A percentile compares a stretch with the other conserved stretches of the same genome.
Conservation (phyloP, 2,329 filamentous ascomycete species). For the Penicillium hesseltinei region DNA sequence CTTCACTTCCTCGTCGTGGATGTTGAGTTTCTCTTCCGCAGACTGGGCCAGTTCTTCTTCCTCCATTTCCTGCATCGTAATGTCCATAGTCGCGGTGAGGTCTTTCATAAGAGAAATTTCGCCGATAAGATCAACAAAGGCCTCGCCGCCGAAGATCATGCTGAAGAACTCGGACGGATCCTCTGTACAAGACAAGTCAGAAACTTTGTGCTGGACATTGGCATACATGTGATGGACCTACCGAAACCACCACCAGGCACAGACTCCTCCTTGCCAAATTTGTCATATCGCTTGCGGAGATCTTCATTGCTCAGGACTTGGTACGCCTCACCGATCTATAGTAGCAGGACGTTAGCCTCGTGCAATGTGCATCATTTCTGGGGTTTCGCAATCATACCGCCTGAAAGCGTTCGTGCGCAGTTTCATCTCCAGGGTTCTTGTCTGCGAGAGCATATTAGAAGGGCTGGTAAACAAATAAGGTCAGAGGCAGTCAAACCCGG, state of each 20-base stretch:
- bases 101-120: slow-evolving; percentile 99
- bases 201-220: not conserved
- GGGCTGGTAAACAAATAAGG: not conserved
- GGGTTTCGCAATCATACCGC: slow-evolving; percentile 53
- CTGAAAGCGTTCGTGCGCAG: slow-evolving; percentile 92
- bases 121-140: slow-evolving; percentile 93
- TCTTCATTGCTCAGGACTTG: slow-evolving; percentile 82
- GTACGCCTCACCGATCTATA: slow-evolving; percentile 66
- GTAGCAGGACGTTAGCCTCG: slow-evolving; percentile 13
- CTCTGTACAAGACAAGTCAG: slow-evolving; percentile 45
- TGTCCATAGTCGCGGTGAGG: slow-evolving; percentile 96
- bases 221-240: slow-evolving; percentile 31
- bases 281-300: slow-evolving; percentile 89
- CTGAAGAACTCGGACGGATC: slow-evolving; percentile 97
- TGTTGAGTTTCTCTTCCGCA: slow-evolving; percentile 48
- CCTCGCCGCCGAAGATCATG: slow-evolving; percentile 96
- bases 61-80: slow-evolving; percentile 79
- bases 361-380: not conserved
- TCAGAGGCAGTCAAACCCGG: slow-evolving; percentile 57
- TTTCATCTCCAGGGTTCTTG: slow-evolving; percentile 96
- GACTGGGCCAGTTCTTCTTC: slow-evolving; percentile 62
- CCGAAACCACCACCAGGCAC: slow-evolving; percentile 89
- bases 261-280: slow-evolving; percentile 92
- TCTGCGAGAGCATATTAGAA: slow-evolving; percentile 53
- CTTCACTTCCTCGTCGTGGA: slow-evolving; percentile 47